Evolutionary conservation across 192 early-diverging fungal genomes (phyloP), one percentile per base, ranked within the genome.

Genomic region (Linnemannia schmuckeri): DNA sequence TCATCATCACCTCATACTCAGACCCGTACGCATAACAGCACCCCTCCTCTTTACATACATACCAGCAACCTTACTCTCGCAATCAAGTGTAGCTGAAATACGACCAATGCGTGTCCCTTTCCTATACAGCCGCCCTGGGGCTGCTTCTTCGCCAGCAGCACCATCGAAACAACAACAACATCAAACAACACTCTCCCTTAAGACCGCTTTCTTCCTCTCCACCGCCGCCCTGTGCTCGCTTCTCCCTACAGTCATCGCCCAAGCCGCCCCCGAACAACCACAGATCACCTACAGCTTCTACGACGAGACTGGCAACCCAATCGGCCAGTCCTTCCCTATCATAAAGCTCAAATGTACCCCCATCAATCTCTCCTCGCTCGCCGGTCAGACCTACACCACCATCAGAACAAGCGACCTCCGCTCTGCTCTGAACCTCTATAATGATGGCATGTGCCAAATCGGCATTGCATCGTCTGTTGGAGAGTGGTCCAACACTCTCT

Each of bases 361-460:
- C 8, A 7, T 80, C 47, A 44, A 77, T 27, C 4, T 74, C 44
- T 22, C 74, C 27, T 20, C 42, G 1, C n/a, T 8, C 73, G 12
- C 41, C 4, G 41, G 46, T 10, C 79, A 72, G 4, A n/a, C 1
- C 46, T 87, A 77, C 40, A 8, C 76, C 68, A 38, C 80, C 24
- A 68, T 69, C 30, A 41, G 24, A 33, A 27, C 79, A 18, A 44
- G 9, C 22, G 72, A 78, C 12, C 35, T 6, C 13, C 79, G 49
- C 8, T 42, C 85, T 20, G 85, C 79, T 6, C 37, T 87, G 38
- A 87, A 87, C 66, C 40, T 87, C 4, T 87, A 87, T 27, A 22
- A 6, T 1, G 20, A 77, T 2, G 4, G 0, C 0, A 42, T 20
- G 38, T 87, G 85, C 42, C 71, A 76, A 8, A 3, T 47, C 33